Base-by-base conservation (phyloP, 2,329 filamentous ascomycete species). In the Colletotrichum sp. region DNA sequence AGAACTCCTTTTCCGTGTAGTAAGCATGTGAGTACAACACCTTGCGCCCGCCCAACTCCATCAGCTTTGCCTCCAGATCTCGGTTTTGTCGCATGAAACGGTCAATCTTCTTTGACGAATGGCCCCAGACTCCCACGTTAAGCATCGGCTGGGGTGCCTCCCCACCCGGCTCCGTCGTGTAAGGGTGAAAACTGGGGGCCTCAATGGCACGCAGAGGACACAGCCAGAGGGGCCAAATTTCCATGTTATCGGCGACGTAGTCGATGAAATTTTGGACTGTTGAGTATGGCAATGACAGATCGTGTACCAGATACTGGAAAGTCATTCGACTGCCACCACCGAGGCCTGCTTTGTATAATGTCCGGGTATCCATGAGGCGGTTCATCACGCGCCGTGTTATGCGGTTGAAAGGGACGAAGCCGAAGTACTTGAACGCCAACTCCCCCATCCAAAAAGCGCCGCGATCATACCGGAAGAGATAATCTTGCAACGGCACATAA, bases 1-100 rank as follows among this genome's bases (percentile, higher is more conserved):
- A 94, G 81, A 95, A 95, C 78, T 95, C 93, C 0, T 90, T 88
- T 80, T 93, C 90, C 5, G 88, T 90, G 81, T 94, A 94, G 82
- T 92, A 94, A 0, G 92, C 91, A 73, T 94, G 92, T 1, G 92
- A 92, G 77, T 95, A 95, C 2, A 95, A 84, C 87, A 92, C 94
- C 83, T 94, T 94, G 86, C 91, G 92, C 7, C 93, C 93, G 4
- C 89, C 87, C 8, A 93, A 86, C 30, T 90, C 88, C 10, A 88
- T 87, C 0, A 94, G 86, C 71, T 90, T 91, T 10, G 86, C 84
- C 83, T 95, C 93, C 2, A 95, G 85, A 1, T 86, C 87, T 1
- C 91, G 88, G 81, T 95, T 95, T 66, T 87, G 85, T 1, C 80
- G 79, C 10, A 93, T 85, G 67, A 90, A 90, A 12, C 87, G 83